phyloP scores from a whole-genome alignment of 768 basidiomycete species.

The Hygrophorus russula region DNA sequence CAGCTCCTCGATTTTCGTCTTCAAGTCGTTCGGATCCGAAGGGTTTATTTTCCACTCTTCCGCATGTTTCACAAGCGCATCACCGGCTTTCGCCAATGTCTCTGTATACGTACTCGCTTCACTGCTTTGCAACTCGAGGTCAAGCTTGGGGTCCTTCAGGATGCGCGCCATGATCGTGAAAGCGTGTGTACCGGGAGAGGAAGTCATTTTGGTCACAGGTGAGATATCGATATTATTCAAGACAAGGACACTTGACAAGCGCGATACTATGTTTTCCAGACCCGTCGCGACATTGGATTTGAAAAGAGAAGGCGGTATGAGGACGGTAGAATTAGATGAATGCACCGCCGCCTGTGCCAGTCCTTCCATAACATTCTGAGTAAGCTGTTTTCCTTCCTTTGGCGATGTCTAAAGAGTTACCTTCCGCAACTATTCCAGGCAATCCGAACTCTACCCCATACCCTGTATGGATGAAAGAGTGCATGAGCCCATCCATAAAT shows the following conservation, averaged over 20 bases:
- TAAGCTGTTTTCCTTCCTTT: no score
- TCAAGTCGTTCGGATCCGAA: conserved; percentile 23
- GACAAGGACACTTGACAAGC: neutral
- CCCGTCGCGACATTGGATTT: neutral
- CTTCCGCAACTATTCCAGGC: conserved; percentile 8
- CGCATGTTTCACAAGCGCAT: conserved; percentile 29
- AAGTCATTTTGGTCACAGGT: neutral
- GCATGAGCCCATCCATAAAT: conserved; percentile 40
- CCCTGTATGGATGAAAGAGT: conserved; percentile 50
- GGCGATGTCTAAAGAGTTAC: no score
- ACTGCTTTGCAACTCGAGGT: conserved; percentile 18
- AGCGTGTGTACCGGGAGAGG: conserved; percentile 22
- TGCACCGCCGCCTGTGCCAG: no score
- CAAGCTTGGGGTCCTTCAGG: conserved; percentile 34
- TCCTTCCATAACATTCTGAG: no score
- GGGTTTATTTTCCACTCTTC: conserved; percentile 32
- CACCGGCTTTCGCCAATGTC: conserved; percentile 15
- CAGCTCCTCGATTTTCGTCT: conserved; percentile 54
- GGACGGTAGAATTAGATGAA: conserved; percentile 28
- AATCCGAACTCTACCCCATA: conserved; percentile 54
- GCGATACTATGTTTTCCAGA: neutral
- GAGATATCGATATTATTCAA: neutral
- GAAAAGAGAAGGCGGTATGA: neutral
- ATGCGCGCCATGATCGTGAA: conserved; percentile 46
- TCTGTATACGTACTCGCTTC: no score